Percentiles rank a stretch among this genome's conserved stretches.
These are phyloP conservation scores for Oenanthe javanica DNA, from an alignment of 140 eudicot species.

Conservation along the genomic window DNA sequence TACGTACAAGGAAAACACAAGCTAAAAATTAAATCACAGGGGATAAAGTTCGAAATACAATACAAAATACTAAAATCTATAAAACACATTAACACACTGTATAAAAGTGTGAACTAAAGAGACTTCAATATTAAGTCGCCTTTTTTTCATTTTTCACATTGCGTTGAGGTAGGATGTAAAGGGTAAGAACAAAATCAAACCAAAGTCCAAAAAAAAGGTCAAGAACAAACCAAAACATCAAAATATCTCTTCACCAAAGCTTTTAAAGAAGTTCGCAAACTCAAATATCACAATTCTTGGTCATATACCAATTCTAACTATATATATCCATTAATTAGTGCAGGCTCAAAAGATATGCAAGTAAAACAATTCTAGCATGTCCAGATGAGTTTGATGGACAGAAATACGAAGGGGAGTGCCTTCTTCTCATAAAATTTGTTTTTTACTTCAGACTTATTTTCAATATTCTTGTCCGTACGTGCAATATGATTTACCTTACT, in stretches of 20 bases:
- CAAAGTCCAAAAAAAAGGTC: too few species aligned
- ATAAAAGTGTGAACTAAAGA: not conserved
- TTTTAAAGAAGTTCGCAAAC: too few species aligned
- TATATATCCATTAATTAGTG: not conserved
- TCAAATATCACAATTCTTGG: not conserved
- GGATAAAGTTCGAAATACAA: not conserved
- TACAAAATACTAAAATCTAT: not conserved
- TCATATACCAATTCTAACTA: not conserved
- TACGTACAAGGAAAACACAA: not conserved
- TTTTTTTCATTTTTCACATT: not conserved
- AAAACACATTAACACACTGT: not conserved
- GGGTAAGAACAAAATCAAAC: too few species aligned
- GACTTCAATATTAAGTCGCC: not conserved
- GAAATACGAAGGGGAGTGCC: not conserved
- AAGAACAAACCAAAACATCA: too few species aligned
- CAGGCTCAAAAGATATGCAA: not conserved
- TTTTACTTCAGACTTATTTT: not conserved
- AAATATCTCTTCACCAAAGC: too few species aligned
- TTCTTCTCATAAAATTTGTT: not conserved
- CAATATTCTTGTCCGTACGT: not conserved
- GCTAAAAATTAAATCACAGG: not conserved
- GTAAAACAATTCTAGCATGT: not conserved
- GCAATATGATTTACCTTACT: not conserved
- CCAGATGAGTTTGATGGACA: not conserved
- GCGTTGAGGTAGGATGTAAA: too few species aligned